phyloP scores from a whole-genome alignment of 2,329 filamentous ascomycete genomes.

The Cladobotryum mycophilum region DNA sequence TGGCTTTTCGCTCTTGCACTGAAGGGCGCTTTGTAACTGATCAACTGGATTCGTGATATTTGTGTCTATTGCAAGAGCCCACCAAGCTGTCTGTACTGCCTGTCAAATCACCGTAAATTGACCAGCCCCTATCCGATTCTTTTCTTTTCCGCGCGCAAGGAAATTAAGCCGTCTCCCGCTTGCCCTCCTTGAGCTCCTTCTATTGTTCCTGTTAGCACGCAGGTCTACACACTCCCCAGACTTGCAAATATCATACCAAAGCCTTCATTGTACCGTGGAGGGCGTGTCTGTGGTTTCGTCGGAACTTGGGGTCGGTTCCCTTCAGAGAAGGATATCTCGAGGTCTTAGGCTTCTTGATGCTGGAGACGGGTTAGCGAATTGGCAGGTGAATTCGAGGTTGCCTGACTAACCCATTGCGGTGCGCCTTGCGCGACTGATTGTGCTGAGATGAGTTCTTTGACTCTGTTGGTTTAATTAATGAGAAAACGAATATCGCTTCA shows the following conservation, averaged over 20 bases:
- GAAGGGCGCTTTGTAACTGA: background rate
- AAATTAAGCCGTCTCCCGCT: conserved; percentile 73
- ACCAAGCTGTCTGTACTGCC: background rate
- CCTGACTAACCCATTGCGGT: conserved; percentile 87
- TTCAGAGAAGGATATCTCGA: conserved; percentile 98
- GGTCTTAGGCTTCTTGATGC: conserved; percentile 99
- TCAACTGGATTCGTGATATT: background rate
- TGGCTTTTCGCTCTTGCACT: no score
- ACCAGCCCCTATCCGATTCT: background rate
- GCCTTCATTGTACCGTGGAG: conserved; percentile 98
- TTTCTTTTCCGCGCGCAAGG: background rate
- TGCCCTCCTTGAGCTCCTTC: conserved; percentile 98
- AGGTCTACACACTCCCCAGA: background rate
- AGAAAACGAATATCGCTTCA: background rate
- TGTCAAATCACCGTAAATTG: background rate
- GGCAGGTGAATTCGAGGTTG: background rate
- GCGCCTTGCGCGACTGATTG: conserved; percentile 97
- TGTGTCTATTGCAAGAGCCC: background rate
- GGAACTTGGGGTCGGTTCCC: conserved; percentile 99
- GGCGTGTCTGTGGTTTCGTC: conserved; percentile 99
- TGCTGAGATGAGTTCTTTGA: conserved; percentile 99
- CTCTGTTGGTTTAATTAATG: conserved; percentile 49
- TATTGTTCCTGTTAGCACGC: conserved; percentile 39
- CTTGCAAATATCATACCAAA: conserved; percentile 58
- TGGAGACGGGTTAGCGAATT: conserved; percentile 34